Percentiles rank a stretch among this genome's conserved stretches.
phyloP scores from a whole-genome alignment of 2,329 filamentous ascomycete species.

The Cercospora brassicicola region DNA sequence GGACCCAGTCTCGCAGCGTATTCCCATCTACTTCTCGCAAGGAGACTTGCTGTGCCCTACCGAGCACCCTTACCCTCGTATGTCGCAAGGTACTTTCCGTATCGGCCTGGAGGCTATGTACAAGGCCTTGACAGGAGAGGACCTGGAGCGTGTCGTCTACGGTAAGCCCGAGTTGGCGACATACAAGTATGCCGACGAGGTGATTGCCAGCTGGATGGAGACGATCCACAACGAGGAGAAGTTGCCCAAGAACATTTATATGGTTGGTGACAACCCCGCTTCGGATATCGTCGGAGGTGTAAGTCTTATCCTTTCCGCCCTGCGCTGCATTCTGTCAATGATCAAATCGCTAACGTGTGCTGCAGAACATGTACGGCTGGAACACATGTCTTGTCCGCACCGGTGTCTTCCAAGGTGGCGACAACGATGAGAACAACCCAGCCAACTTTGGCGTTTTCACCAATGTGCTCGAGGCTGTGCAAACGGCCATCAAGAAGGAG shows the following conservation, averaged over 20 bases:
- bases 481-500: slow-evolving; percentile 66
- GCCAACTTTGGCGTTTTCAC: slow-evolving; percentile 74
- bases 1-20: slow-evolving; percentile 64
- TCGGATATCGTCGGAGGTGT: slow-evolving; percentile 70
- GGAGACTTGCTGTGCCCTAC: slow-evolving; percentile 62
- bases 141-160: slow-evolving; percentile 74
- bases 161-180: slow-evolving; percentile 73
- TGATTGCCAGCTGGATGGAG: slow-evolving; percentile 73
- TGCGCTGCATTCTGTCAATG: not conserved
- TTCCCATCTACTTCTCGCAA: slow-evolving; percentile 73
- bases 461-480: slow-evolving; percentile 71
- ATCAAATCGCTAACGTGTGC: slow-evolving; percentile 6
- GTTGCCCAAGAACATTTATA: slow-evolving; percentile 70
- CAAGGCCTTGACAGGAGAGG: slow-evolving; percentile 66
- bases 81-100: slow-evolving; percentile 74
- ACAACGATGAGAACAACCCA: slow-evolving; percentile 74
- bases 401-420: slow-evolving; percentile 74
- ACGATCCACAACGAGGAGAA: slow-evolving; percentile 70
- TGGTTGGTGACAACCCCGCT: slow-evolving; percentile 73
- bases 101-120: slow-evolving; percentile 74
- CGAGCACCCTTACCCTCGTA: slow-evolving; percentile 59
- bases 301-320: slow-evolving; percentile 7
- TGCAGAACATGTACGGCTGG: slow-evolving; percentile 72
- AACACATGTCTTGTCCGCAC: slow-evolving; percentile 77
- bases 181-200: slow-evolving; percentile 77